These are phyloP conservation scores for Erysimum cheiri DNA, from an alignment of 441 rosid genomes.

Conservation along the genomic window DNA sequence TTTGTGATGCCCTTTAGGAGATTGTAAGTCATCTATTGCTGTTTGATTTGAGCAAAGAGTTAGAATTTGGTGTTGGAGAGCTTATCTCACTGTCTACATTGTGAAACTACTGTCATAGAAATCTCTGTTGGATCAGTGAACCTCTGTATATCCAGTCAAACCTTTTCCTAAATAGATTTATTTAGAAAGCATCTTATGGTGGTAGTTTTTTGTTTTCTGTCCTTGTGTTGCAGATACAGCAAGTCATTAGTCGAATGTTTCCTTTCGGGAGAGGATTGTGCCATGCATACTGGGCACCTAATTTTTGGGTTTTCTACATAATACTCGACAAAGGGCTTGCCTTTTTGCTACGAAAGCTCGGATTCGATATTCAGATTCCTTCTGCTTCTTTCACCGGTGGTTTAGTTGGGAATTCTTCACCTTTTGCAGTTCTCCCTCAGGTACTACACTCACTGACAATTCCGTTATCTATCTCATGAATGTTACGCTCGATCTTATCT, in stretches of 20 bases:
- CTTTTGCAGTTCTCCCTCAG: constrained; percentile 81
- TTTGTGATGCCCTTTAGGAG: background rate
- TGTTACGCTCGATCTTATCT: background rate
- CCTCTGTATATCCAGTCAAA: background rate
- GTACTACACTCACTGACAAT: constrained; percentile 39
- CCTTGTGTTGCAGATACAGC: constrained; percentile 69
- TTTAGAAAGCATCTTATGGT: background rate
- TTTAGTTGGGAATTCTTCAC: constrained; percentile 78
- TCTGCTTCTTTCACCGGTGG: constrained; percentile 91
- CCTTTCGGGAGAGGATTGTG: constrained; percentile 98
- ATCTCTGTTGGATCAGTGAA: constrained; percentile 3
- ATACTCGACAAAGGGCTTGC: constrained; percentile 75
- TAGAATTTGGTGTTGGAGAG: too few relatives aligned
- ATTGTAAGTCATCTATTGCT: background rate
- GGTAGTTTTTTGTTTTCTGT: background rate
- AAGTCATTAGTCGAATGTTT: constrained; percentile 83
- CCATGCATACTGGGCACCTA: constrained; percentile 98
- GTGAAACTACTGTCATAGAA: too few relatives aligned
- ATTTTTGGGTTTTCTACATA: constrained; percentile 93
- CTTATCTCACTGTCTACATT: too few relatives aligned
- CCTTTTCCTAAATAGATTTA: background rate
- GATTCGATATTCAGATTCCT: constrained; percentile 58
- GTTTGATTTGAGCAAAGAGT: background rate
- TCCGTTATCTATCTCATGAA: background rate
- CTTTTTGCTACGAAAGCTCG: constrained; percentile 59